Evolutionary conservation across 352 stramenopile species (phyloP), one percentile per base, ranked within the genome.

Genomic region (Phytophthora agathidicida): DNA sequence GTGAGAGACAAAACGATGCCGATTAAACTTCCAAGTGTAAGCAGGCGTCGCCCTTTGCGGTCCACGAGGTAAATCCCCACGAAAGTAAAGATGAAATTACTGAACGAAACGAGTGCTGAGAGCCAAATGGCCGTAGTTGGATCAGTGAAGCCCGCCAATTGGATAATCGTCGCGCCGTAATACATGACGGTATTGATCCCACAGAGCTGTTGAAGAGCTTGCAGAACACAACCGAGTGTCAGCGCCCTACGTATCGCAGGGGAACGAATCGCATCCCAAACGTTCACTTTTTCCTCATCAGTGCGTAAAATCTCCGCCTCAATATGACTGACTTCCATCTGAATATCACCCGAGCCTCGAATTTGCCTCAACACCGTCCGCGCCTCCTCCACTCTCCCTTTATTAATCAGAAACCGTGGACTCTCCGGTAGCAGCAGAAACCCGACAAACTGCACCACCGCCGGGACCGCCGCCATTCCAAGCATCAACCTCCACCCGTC

Each of bases 171-270:
- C 14, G 81, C 84, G 22, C 84, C 83, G 48, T 93, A 94, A 55
- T 94, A 96, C 85, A 96, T 94, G 55, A 92, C 84, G 1, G 83
- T 95, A 56, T 95, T 95, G 66, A 95, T 93, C n/a, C 85, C 83
- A 27, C 79, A 92, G 51, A 94, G 64, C 48, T 93, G 85, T 56
- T 65, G 55, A 43, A 71, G 55, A 46, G 51, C 58, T 24, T 73
- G 60, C n/a, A 69, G 24, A 26, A 75, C 67, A 28, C 84, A 94
- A 24, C 84, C 84, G 13, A 94, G 50, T 36, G 16, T 20, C 16
- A 69, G 33, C 5, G 60, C 60, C 17, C 46, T 37, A 20, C 58
- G 46, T 1, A 92, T 72, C 0, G 61, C 71, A 7, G 62, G 64
- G 1, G 68, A 68, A 2, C 57, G 51, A 33, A 73, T 49, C 8